These are phyloP conservation scores for Lachnellula hyalina DNA, from an alignment of 2,329 filamentous ascomycete genomes.

Conservation along the genomic window DNA sequence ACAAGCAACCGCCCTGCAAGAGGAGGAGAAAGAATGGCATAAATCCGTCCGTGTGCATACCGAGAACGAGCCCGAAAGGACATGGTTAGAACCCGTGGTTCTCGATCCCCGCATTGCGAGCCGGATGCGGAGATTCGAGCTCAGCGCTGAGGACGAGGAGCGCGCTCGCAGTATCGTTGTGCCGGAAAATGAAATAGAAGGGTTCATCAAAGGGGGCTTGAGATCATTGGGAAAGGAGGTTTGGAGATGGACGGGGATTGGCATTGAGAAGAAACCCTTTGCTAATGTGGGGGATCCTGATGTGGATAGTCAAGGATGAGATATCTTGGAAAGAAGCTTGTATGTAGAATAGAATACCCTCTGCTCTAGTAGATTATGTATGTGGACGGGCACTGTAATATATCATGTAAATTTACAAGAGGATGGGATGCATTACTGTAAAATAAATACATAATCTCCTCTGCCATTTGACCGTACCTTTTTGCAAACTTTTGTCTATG, in stretches of 20 bases:
- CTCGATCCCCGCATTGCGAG: slow-evolving; percentile 69
- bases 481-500: slow-evolving; percentile 25
- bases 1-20: slow-evolving; percentile 57
- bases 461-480: slow-evolving; percentile 7
- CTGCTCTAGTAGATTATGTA: too few relatives aligned
- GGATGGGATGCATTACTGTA: background rate
- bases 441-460: slow-evolving; percentile 19
- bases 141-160: slow-evolving; percentile 64
- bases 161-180: slow-evolving; percentile 57
- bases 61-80: slow-evolving; percentile 55
- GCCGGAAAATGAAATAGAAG: slow-evolving; percentile 64
- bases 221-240: slow-evolving; percentile 40
- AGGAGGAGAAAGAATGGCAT: slow-evolving; percentile 78
- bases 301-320: background rate
- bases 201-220: slow-evolving; percentile 58
- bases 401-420: too few relatives aligned
- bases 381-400: too few relatives aligned
- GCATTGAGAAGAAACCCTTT: slow-evolving; percentile 16
- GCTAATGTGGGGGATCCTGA: background rate
- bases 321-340: slow-evolving; percentile 4
- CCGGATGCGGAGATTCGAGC: slow-evolving; percentile 75
- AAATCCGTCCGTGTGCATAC: slow-evolving; percentile 64
- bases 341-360: background rate
- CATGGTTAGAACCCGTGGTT: slow-evolving; percentile 71
- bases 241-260: slow-evolving; percentile 17